Evolutionary conservation across 495 filamentous ascomycete species (phyloP).

Genomic region (Xylaria longipes): DNA sequence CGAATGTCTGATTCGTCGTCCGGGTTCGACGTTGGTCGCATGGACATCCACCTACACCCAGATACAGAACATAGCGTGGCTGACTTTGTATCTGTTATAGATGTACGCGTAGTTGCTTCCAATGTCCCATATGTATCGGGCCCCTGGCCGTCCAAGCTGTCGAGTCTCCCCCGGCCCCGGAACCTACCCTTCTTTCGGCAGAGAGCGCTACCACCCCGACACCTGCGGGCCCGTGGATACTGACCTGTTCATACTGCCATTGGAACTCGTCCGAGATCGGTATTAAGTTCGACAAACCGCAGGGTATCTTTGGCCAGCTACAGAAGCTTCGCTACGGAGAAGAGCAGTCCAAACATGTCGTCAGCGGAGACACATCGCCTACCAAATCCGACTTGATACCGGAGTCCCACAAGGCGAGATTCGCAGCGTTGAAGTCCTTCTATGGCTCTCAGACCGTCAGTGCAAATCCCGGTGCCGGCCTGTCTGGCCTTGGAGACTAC

Average conservation of each 20-base stretch:
- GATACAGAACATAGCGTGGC: not conserved
- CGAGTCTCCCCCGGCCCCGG: slow-evolving; percentile 57
- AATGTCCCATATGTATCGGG: slow-evolving; percentile 88
- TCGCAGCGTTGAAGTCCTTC: slow-evolving; percentile 68
- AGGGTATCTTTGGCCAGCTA: slow-evolving; percentile 83
- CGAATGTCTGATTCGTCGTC: not conserved
- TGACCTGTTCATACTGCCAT: slow-evolving; percentile 86
- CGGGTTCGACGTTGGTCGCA: not conserved
- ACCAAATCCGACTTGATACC: slow-evolving; percentile 28
- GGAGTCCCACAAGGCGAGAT: slow-evolving; percentile 51
- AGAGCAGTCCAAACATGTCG: slow-evolving; percentile 52
- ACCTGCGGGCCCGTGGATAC: slow-evolving; percentile 70
- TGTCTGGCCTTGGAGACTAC: slow-evolving; percentile 61
- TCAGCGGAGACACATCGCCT: slow-evolving; percentile 27
- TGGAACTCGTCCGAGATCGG: slow-evolving; percentile 92
- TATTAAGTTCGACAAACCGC: slow-evolving; percentile 86
- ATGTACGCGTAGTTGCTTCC: slow-evolving; percentile 93
- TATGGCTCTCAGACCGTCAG: slow-evolving; percentile 74
- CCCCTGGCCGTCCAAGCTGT: slow-evolving; percentile 75
- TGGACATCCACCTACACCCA: not conserved
- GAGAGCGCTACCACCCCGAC: slow-evolving; percentile 40
- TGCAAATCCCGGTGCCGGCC: slow-evolving; percentile 56
- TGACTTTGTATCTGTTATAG: slow-evolving; percentile 53
- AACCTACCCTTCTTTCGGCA: slow-evolving; percentile 48
- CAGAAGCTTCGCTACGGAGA: slow-evolving; percentile 63